Evolutionary conservation across 2,329 filamentous ascomycete genomes (phyloP).

Genomic region (Hypomyces perniciosus): DNA sequence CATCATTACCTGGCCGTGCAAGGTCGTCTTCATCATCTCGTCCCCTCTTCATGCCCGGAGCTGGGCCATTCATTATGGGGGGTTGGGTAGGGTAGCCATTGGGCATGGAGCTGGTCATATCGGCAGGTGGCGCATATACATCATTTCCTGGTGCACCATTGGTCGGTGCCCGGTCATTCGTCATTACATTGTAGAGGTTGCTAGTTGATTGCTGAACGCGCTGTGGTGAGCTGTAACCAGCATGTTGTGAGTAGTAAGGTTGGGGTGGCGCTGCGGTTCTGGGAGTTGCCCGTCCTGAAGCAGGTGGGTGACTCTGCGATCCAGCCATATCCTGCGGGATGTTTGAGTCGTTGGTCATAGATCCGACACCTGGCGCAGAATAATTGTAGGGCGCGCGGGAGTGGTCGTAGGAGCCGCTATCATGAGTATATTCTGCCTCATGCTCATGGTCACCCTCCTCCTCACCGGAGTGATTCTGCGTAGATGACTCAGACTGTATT

Average conservation of each 20-base stretch:
- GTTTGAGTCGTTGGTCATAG: constrained; percentile 69
- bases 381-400: constrained; percentile 75
- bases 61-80: constrained; percentile 59
- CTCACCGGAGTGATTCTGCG: constrained; percentile 52
- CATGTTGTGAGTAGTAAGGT: constrained; percentile 64
- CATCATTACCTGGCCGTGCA: constrained; percentile 55
- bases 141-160: constrained; percentile 58
- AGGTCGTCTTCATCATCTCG: constrained; percentile 55
- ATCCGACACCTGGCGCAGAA: constrained; percentile 58
- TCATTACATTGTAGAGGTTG: constrained; percentile 85
- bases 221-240: constrained; percentile 70
- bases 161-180: constrained; percentile 62
- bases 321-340: constrained; percentile 77
- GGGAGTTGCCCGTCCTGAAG: constrained; percentile 79
- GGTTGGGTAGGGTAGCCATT: constrained; percentile 61
- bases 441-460: constrained; percentile 69
- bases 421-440: constrained; percentile 81
- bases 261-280: constrained; percentile 68
- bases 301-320: constrained; percentile 71
- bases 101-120: constrained; percentile 49
- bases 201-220: constrained; percentile 64
- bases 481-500: constrained; percentile 45
- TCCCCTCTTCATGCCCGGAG: constrained; percentile 38
- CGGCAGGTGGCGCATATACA: constrained; percentile 62
- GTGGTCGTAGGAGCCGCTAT: constrained; percentile 66